These are phyloP conservation scores for sunflower (Helianthus annuus) DNA, from an alignment of 129 eudicot genomes.

Conservation along the genomic window HanXRQr2.0-SUNRISE NC_035443.2:14151457-14151956, in stretches of 20 bases:
- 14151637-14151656: neutral
- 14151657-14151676: neutral
- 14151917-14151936: neutral
- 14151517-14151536: neutral
- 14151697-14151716: neutral
- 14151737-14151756: neutral
- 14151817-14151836: neutral
- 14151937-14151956: neutral
- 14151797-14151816: neutral
- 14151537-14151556: neutral
- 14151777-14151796: slow-evolving; percentile 9
- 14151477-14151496: neutral
- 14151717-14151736: neutral
- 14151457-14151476: neutral
- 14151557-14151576: neutral
- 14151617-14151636: neutral
- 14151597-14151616: neutral
- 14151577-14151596: neutral
- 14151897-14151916: neutral
- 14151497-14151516: neutral
- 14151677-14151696: neutral
- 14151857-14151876: neutral
- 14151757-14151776: neutral
- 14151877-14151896: neutral
- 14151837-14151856: neutral